Base-by-base conservation (phyloP, 2,329 filamentous ascomycete species). In the Claviceps lovelessii region DNA sequence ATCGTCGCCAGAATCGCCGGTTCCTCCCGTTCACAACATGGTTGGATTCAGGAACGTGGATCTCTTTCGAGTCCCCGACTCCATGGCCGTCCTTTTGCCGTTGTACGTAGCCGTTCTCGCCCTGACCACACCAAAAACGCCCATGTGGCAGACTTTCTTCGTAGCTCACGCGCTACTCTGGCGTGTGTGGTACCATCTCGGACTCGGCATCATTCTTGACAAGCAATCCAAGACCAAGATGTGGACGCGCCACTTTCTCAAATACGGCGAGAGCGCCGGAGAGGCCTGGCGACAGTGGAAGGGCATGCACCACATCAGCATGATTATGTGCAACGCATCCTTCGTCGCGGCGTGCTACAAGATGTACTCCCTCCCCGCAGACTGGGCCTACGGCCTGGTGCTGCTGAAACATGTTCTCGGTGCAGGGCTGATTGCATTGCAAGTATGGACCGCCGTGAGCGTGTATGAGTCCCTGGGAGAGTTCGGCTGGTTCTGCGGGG, bases 271-370 rank as follows among this genome's bases (percentile, higher is more conserved):
- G 68, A 90, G 80, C 58, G 84, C 84, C 3, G 85, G 86, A 58
- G 93, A 97, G 70, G 91, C 91, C 4, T 98, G 93, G 93, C 84
- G 86, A 55, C 91, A 98, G 68, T 98, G 93, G 93, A 97, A 96
- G 71, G 89, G 86, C 37, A 82, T 95, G 64, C 96, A 96, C 64
- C 89, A 98, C 67, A 76, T 97, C 61, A 94, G 88, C 70, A 90
- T 91, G 79, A 82, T 83, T 55, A 84, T 96, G 80, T 91, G 87
- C 70, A 91, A 95, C 64, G 78, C 85, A 23, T 91, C 88, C 56
- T 95, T 96, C 68, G 77, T 91, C 57, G 88, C 90, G 19, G 90
- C 90, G 1, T 89, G 88, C 60, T 97, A 89, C 88, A 98, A 97
- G 74, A 88, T 95, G 84, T 98, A 98, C 68, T 79, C 81, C 8